Conservation (phyloP, 768 basidiomycete species). For the Boletus eberwhitei region DNA sequence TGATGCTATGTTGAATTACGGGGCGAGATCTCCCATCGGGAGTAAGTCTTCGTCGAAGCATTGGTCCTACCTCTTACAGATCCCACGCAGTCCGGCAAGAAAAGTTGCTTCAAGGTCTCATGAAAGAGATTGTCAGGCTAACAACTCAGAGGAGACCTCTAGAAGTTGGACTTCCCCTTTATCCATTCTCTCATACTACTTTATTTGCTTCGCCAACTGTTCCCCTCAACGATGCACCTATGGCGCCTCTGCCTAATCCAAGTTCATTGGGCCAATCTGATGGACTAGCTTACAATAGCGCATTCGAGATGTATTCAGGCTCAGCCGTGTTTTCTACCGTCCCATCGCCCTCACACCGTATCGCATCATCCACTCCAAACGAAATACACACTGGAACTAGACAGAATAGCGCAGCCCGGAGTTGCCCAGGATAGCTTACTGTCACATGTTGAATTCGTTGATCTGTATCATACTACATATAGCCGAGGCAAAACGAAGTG, state of each 20-base stretch:
- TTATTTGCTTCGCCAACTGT: slow-evolving; percentile 53
- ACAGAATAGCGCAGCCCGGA: slow-evolving; percentile 8
- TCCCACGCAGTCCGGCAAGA: slow-evolving; percentile 69
- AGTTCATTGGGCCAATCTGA: slow-evolving; percentile 6
- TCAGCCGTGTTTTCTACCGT: not conserved
- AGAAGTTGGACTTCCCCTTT: slow-evolving; percentile 75
- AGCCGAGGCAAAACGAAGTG: not conserved
- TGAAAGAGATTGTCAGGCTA: slow-evolving; percentile 81
- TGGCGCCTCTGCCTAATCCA: slow-evolving; percentile 31
- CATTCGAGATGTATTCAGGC: slow-evolving; percentile 10
- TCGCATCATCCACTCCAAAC: slow-evolving; percentile 1
- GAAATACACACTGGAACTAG: slow-evolving; percentile 4
- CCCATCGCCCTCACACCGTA: slow-evolving; percentile 5
- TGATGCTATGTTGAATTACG: slow-evolving; percentile 82
- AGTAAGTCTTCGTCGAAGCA: slow-evolving; percentile 45
- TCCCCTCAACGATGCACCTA: slow-evolving; percentile 27
- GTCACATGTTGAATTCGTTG: slow-evolving; percentile 1
- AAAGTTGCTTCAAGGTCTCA: slow-evolving; percentile 73
- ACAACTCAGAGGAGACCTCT: slow-evolving; percentile 79
- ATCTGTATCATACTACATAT: slow-evolving; percentile 6
- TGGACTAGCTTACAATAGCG: not conserved
- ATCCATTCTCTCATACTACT: slow-evolving; percentile 72
- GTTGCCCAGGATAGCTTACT: slow-evolving; percentile 6
- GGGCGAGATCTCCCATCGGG: slow-evolving; percentile 75
- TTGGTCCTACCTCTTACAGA: slow-evolving; percentile 3